phyloP scores from a whole-genome alignment of 164 flowering plant species.

The Annona cherimola region DNA sequence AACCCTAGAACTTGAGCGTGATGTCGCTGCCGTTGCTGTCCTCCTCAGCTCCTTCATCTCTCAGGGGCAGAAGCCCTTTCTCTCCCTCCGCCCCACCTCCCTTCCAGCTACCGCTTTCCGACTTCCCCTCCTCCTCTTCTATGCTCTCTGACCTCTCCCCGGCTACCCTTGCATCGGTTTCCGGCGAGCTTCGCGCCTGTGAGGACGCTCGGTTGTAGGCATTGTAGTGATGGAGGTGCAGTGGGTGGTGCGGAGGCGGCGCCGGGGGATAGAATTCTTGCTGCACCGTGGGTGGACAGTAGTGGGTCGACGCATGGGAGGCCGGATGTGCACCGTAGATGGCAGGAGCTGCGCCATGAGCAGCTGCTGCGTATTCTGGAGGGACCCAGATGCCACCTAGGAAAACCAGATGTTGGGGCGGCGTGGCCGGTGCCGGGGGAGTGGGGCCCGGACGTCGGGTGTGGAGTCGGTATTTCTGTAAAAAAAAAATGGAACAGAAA shows the following conservation, averaged over 20 bases:
- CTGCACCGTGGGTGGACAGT: constrained; percentile 36
- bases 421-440: constrained; percentile 55
- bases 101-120: constrained; percentile 77
- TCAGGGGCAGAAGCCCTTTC: constrained; percentile 38
- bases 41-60: constrained; percentile 57
- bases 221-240: constrained; percentile 39
- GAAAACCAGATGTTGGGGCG: constrained; percentile 77
- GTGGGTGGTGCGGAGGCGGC: constrained; percentile 40
- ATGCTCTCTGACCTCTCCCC: constrained; percentile 82
- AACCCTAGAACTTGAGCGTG: constrained; percentile 66
- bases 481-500: neutral
- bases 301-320: constrained; percentile 48
- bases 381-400: constrained; percentile 99
- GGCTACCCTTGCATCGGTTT: constrained; percentile 38
- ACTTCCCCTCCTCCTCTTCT: constrained; percentile 75
- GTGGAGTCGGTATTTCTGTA: constrained; percentile 95
- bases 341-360: constrained; percentile 36
- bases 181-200: constrained; percentile 56
- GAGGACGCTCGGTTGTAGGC: constrained; percentile 34
- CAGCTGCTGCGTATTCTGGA: constrained; percentile 75
- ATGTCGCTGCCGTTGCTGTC: constrained; percentile 79
- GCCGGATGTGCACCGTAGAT: constrained; percentile 56
- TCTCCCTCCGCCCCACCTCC: constrained; percentile 47
- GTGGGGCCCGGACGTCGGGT: constrained; percentile 87
- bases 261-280: constrained; percentile 49